Evolutionary conservation across 75 land plant species (phyloP), one percentile per base, ranked within the genome.

Genomic region (Selaginella moellendorffii): DNA sequence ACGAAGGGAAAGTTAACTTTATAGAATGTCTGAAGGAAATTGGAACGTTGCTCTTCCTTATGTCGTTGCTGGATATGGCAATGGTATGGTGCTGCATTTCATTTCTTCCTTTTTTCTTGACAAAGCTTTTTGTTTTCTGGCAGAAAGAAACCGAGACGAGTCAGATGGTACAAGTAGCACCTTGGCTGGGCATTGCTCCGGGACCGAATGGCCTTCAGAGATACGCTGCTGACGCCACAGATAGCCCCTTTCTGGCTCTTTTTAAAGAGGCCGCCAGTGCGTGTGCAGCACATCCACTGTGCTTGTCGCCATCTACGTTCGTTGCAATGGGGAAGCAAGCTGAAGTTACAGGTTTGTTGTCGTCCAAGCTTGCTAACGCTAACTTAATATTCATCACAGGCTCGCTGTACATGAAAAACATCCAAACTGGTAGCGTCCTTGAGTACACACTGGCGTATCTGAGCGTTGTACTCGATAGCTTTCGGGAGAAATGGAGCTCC

Each of bases 371-470:
- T 30, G 2, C 26, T 24, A 68, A 68, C 1, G 1, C 27, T 63
- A 29, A 12, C 1, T 36, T 36, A 36, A 36, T 56, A 8, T 56
- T 56, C 9, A 25, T 8, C 64, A 72, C 84, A 93, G 98, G 85
- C 74, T 65, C 82, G 20, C 68, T 93, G 54, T 89, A 85, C 76
- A 79, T 72, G 67, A 72, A 78, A 18, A 95, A 84, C 63, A 71
- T 86, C 60, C 83, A 82, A 26, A 78, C 86, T 52, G 99, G 99
- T 66, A 90, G 99, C 75, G 80, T 90, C 46, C 71, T 95, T 51
- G 99, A 95, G 69, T 95, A 95, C 65, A 77, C 97, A 23, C 81
- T 95, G 65, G 97, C 92, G 51, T 95, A 83, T 63, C 80, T 82
- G 46, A 87, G 85, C 74, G 97, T 86, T 25, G 77, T 87, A 30